These are phyloP conservation scores for Pseudogymnoascus sp. DNA, from an alignment of 2,329 filamentous ascomycete species.

Conservation along the genomic window DNA sequence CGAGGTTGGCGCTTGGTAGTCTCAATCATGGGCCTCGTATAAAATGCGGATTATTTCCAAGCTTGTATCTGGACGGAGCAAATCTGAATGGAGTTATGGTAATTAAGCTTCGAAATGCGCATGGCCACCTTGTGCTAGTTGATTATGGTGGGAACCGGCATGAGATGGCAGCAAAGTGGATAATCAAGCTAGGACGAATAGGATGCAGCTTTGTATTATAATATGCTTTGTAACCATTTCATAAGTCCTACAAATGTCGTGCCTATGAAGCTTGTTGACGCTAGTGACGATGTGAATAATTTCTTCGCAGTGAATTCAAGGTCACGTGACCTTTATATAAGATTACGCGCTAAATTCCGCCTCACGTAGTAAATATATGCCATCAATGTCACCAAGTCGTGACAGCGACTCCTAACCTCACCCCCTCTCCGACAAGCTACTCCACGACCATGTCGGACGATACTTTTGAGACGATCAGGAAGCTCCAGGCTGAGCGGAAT, in stretches of 20 bases:
- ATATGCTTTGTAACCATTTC: conserved; percentile 2
- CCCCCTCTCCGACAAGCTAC: conserved; percentile 7
- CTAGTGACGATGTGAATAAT: not conserved
- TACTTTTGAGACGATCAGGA: conserved; percentile 80
- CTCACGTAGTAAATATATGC: conserved; percentile 7
- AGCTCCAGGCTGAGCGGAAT: conserved; percentile 89
- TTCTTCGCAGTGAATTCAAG: not conserved
- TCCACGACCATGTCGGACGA: conserved; percentile 53
- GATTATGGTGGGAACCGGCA: conserved; percentile 1
- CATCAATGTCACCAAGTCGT: not conserved
- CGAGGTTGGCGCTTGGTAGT: conserved; percentile 43
- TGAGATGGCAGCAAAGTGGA: not conserved
- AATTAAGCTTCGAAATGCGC: not conserved
- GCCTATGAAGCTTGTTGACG: not conserved
- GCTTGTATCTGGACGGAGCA: not conserved
- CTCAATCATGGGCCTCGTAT: not conserved
- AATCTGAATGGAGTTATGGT: not conserved
- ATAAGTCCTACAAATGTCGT: not conserved
- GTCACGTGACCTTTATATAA: not conserved
- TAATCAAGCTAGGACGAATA: conserved; percentile 5
- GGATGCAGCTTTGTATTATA: conserved; percentile 4
- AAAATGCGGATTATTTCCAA: not conserved
- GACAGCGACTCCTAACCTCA: conserved; percentile 8
- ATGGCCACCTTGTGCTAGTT: not conserved
- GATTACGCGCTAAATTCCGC: conserved; percentile 5